Percentiles rank a stretch among this genome's conserved stretches.
These are phyloP conservation scores for Trichothecium sympodiale DNA, from an alignment of 2,329 filamentous ascomycete genomes.

Conservation along the genomic window DNA sequence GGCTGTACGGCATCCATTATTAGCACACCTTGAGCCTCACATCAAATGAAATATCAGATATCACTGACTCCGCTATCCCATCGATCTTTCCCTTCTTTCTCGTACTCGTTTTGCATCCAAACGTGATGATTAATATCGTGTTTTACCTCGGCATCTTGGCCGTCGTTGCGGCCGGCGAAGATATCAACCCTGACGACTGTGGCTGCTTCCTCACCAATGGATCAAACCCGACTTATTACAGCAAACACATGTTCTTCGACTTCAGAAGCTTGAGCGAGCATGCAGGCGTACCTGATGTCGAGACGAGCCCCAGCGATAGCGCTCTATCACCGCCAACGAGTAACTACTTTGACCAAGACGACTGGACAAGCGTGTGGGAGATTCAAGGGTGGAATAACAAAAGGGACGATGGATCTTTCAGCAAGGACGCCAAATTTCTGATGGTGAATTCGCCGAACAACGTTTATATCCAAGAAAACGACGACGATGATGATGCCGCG, in stretches of 20 bases:
- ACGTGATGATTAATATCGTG: too few relatives aligned
- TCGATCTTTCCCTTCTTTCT: too few relatives aligned
- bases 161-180: constrained; percentile 2
- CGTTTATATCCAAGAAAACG: constrained; percentile 33
- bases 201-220: constrained; percentile 38
- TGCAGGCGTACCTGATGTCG: constrained; percentile 22
- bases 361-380: constrained; percentile 26
- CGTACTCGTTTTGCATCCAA: too few relatives aligned
- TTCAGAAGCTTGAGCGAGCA: constrained; percentile 31
- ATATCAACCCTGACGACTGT: constrained; percentile 23
- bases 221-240: constrained; percentile 29
- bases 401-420: constrained; percentile 10
- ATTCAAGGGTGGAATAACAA: constrained; percentile 29
- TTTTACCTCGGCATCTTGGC: constrained; percentile 12
- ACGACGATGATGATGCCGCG: constrained; percentile 21
- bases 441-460: constrained; percentile 32
- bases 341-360: constrained; percentile 24
- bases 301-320: constrained; percentile 13
- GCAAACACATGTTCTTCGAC: constrained; percentile 37
- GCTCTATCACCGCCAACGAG: constrained; percentile 20
- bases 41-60: too few relatives aligned
- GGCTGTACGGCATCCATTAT: too few relatives aligned
- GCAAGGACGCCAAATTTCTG: constrained; percentile 14
- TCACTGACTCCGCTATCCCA: too few relatives aligned
- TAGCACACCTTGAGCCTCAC: too few relatives aligned